Evolutionary conservation across 2,329 filamentous ascomycete species (phyloP).

Genomic region (Cytospora leucostoma): DNA sequence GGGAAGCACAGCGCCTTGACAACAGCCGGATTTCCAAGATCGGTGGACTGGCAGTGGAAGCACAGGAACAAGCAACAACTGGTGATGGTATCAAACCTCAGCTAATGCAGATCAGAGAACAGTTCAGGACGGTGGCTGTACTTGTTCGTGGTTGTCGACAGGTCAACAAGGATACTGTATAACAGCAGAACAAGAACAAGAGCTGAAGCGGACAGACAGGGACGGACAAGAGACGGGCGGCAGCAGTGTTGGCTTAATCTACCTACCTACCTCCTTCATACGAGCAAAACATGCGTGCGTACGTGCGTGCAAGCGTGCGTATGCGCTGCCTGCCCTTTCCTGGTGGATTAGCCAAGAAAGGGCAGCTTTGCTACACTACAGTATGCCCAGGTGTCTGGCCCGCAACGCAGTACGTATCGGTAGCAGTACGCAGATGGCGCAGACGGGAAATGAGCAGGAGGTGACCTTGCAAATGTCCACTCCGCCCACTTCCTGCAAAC

Average conservation of each 20-base stretch:
- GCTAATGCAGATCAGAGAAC: background rate
- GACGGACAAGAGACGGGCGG: conserved; percentile 7
- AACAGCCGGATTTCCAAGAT: background rate
- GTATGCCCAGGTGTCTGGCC: background rate
- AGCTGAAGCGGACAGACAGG: conserved; percentile 11
- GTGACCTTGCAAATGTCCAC: conserved; percentile 1
- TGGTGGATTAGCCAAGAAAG: too few species aligned
- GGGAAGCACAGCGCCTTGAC: conserved; percentile 9
- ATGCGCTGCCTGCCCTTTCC: background rate
- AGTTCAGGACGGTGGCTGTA: background rate
- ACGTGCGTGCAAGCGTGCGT: background rate
- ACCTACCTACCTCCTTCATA: background rate
- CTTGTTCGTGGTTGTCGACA: background rate
- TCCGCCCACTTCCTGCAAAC: conserved; percentile 7
- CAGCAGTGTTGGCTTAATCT: background rate
- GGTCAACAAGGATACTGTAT: conserved; percentile 2
- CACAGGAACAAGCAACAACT: background rate
- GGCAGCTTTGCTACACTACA: too few species aligned
- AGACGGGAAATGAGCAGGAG: conserved; percentile 19
- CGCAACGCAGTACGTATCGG: background rate
- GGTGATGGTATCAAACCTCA: background rate
- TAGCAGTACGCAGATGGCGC: conserved; percentile 1
- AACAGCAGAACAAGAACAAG: conserved; percentile 4
- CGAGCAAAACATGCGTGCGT: conserved; percentile 1
- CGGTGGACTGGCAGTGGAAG: conserved; percentile 1